phyloP scores from a whole-genome alignment of 257 asterid genomes.

The Solanum paucissectum region DNA sequence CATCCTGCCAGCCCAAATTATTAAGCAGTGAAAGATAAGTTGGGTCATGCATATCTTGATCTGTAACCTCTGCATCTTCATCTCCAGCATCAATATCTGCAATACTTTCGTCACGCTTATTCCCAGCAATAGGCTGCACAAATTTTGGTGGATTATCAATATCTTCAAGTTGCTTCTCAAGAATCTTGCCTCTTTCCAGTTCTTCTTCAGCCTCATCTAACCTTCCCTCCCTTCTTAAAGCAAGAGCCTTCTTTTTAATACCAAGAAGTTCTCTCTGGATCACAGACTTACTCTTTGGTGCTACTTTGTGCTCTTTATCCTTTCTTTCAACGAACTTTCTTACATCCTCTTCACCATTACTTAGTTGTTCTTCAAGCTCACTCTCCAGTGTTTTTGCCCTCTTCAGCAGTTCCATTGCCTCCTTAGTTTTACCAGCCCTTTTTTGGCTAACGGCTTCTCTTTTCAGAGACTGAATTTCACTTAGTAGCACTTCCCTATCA shows the following conservation, averaged over 20 bases:
- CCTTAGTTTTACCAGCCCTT: conserved; percentile 62
- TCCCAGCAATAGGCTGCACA: conserved; percentile 16
- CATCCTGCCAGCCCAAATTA: conserved; percentile 88
- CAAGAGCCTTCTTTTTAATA: conserved; percentile 72
- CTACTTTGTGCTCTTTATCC: conserved; percentile 6
- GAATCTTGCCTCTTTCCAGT: conserved; percentile 67
- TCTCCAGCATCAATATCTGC: conserved; percentile 20
- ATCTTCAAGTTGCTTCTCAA: conserved; percentile 86
- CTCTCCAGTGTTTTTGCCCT: conserved; percentile 65
- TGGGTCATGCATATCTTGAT: conserved; percentile 84
- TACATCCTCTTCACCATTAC: conserved; percentile 4
- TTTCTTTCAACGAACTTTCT: conserved; percentile 6
- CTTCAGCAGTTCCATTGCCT: conserved; percentile 54
- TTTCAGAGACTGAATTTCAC: conserved; percentile 61
- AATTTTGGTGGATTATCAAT: conserved; percentile 41
- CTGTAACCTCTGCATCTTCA: conserved; percentile 55
- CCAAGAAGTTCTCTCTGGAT: conserved; percentile 83
- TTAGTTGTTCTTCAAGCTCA: conserved; percentile 27
- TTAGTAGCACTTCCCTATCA: conserved; percentile 23
- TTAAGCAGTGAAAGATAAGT: conserved; percentile 66
- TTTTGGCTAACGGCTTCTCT: conserved; percentile 57
- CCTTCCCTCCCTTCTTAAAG: conserved; percentile 78
- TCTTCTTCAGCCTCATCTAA: conserved; percentile 76
- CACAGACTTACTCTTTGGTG: conserved; percentile 54
- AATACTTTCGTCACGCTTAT: conserved; percentile 9